Percentiles rank a stretch among this genome's conserved stretches.
These are phyloP conservation scores for Coemansia brasiliensis DNA, from an alignment of 192 early-diverging fungal species.

Conservation along the genomic window DNA sequence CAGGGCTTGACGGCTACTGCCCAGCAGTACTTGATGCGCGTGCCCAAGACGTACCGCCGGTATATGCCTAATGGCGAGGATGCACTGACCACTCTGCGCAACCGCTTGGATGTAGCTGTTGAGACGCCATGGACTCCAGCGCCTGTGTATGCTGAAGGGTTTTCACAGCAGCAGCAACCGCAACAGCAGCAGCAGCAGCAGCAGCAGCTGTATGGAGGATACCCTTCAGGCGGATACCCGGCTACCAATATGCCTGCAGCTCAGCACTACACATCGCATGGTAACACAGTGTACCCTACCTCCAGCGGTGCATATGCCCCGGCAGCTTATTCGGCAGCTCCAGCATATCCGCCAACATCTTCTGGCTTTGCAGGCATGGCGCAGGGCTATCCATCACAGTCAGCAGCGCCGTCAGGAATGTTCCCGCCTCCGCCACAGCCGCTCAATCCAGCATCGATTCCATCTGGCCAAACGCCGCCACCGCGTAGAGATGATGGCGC, in stretches of 20 bases:
- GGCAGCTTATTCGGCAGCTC: neutral
- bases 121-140: conserved; percentile 44
- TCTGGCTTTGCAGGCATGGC: conserved; percentile 22
- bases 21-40: conserved; percentile 73
- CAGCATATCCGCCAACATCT: neutral
- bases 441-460: conserved; percentile 38
- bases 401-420: neutral
- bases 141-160: conserved; percentile 17
- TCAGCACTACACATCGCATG: conserved; percentile 21
- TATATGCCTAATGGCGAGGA: conserved; percentile 29
- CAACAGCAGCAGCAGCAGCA: conserved; percentile 14
- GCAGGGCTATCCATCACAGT: conserved; percentile 18
- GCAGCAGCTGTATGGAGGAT: conserved; percentile 2
- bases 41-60: conserved; percentile 64
- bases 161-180: conserved; percentile 18
- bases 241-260: conserved; percentile 28
- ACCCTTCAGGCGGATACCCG: conserved; percentile 8
- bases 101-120: conserved; percentile 59
- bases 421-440: conserved; percentile 51
- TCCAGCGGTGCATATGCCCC: neutral
- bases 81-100: conserved; percentile 66
- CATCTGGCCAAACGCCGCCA: conserved; percentile 35
- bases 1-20: conserved; percentile 80
- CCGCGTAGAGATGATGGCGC: conserved; percentile 30
- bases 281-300: neutral